phyloP scores from a whole-genome alignment of 108 stramenopile species.

The Cyclostephanos invisitatus region DNA sequence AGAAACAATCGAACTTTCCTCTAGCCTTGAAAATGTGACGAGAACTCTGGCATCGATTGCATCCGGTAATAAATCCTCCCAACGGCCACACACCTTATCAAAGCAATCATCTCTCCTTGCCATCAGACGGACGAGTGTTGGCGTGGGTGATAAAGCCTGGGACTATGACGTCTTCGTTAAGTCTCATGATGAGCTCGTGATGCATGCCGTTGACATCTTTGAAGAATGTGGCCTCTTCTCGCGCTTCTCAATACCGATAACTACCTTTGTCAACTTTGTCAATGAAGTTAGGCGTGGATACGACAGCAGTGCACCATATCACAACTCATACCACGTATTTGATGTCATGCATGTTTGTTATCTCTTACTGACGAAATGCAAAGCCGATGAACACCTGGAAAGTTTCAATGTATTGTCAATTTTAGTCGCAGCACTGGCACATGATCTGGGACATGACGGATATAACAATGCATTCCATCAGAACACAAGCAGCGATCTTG shows the following conservation, averaged over 20 bases:
- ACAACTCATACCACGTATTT: constrained; percentile 66
- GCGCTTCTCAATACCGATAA: constrained; percentile 52
- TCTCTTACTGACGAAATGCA: constrained; percentile 51
- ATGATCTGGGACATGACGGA: constrained; percentile 78
- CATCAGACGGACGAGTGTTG: constrained; percentile 34
- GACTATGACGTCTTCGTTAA: constrained; percentile 51
- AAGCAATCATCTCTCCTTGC: constrained; percentile 32
- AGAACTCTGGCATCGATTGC: not conserved
- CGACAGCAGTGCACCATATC: constrained; percentile 52
- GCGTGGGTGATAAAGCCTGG: constrained; percentile 44
- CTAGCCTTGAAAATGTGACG: constrained; percentile 17
- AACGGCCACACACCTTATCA: constrained; percentile 24
- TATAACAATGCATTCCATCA: constrained; percentile 62
- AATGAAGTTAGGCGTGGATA: constrained; percentile 45
- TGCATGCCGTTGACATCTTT: constrained; percentile 52
- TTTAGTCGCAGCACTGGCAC: constrained; percentile 58
- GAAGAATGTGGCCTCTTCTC: constrained; percentile 51
- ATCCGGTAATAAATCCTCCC: not conserved
- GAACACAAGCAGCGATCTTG: constrained; percentile 50
- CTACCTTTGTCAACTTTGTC: constrained; percentile 48
- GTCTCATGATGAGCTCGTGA: constrained; percentile 44
- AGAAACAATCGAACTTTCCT: constrained; percentile 48
- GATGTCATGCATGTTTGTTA: constrained; percentile 65
- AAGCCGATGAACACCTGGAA: constrained; percentile 52
- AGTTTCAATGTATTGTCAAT: constrained; percentile 57